Conservation (phyloP, 768 basidiomycete genomes). For the Rhizopogon vulgaris region DNA sequence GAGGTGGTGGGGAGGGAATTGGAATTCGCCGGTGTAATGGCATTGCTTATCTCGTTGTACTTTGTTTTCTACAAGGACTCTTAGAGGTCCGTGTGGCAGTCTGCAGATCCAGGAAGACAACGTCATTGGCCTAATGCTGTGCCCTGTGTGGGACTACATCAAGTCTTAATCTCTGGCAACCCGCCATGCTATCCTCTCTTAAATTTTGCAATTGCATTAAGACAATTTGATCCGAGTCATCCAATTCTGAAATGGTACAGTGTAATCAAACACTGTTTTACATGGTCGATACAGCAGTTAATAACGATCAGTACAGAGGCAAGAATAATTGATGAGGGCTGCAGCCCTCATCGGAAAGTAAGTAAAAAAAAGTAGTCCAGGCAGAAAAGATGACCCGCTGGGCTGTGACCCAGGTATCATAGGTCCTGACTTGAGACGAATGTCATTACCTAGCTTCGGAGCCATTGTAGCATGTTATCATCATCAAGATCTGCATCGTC, state of each 20-base stretch:
- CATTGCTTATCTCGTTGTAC: neutral
- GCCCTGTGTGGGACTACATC: too few species aligned
- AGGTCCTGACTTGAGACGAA: neutral
- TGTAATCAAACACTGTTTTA: neutral
- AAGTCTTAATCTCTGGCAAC: too few species aligned
- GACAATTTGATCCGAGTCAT: too few species aligned
- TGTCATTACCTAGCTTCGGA: neutral
- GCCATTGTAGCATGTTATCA: neutral
- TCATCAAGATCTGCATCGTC: neutral
- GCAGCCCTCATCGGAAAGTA: neutral
- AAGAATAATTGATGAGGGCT: neutral
- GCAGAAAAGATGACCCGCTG: neutral
- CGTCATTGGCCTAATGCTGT: too few species aligned
- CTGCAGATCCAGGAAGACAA: too few species aligned
- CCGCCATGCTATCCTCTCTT: too few species aligned
- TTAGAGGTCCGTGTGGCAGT: too few species aligned
- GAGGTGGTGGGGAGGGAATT: slow-evolving; percentile 92
- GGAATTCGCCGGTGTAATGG: slow-evolving; percentile 39
- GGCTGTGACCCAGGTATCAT: neutral
- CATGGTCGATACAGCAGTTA: neutral
- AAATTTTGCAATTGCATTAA: too few species aligned
- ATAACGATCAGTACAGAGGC: neutral
- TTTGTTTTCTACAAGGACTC: too few species aligned
- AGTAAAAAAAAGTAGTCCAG: neutral
- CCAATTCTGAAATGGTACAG: neutral